Percentiles rank a stretch among this genome's conserved stretches.
These are phyloP conservation scores for Lotus japonicus DNA, from an alignment of 306 rosid species.

Conservation along the genomic window DNA sequence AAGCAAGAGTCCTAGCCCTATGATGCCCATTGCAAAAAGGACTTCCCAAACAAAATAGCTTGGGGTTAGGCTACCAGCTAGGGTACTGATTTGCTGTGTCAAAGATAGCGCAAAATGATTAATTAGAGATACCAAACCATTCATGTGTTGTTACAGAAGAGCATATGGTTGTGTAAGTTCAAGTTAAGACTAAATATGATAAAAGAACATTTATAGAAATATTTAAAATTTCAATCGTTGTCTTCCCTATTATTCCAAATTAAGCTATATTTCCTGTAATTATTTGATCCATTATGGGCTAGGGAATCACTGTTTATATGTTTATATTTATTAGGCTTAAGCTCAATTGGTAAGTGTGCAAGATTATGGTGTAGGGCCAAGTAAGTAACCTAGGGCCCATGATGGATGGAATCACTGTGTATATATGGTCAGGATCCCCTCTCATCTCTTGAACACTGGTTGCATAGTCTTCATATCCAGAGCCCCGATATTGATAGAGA, in stretches of 20 bases:
- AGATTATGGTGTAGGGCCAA: too few relatives aligned
- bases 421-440: too few relatives aligned
- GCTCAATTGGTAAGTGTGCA: too few relatives aligned
- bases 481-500: too few relatives aligned
- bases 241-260: not conserved
- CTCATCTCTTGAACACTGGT: too few relatives aligned
- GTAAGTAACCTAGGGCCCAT: too few relatives aligned
- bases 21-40: constrained; percentile 62
- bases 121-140: not conserved
- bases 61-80: constrained; percentile 61
- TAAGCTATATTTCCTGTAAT: too few relatives aligned
- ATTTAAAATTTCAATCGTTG: not conserved
- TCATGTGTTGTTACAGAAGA: not conserved
- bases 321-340: too few relatives aligned
- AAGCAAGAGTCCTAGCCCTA: constrained; percentile 82
- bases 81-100: constrained; percentile 84
- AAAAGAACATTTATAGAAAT: not conserved
- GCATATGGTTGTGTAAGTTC: not conserved
- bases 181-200: not conserved
- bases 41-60: constrained; percentile 78
- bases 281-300: too few relatives aligned
- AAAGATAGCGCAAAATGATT: constrained; percentile 15
- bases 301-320: too few relatives aligned
- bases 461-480: too few relatives aligned
- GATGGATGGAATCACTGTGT: too few relatives aligned